Evolutionary conservation across 768 basidiomycete species (phyloP).

Genomic region (Hysterangium stoloniferum): DNA sequence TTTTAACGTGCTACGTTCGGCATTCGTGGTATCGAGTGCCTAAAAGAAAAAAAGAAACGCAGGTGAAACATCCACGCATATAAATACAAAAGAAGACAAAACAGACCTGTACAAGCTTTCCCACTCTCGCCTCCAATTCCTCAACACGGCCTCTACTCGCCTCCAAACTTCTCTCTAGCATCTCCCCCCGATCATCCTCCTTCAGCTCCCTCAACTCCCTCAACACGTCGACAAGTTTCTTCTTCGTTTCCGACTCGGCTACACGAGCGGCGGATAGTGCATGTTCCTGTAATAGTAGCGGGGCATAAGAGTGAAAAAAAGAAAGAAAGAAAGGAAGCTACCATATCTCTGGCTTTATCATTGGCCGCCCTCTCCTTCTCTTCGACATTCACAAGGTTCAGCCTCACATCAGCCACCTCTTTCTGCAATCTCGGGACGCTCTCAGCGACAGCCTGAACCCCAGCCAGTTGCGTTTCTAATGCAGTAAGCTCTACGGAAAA

Average conservation of each 20-base stretch:
- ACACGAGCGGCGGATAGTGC: conserved; percentile 61
- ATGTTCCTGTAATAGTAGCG: no score
- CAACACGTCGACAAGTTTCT: conserved; percentile 64
- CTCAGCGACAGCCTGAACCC: conserved; percentile 14
- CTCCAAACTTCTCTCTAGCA: conserved; percentile 61
- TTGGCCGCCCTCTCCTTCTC: neutral
- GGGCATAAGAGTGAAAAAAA: neutral
- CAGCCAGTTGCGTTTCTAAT: neutral
- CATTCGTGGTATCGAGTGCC: conserved; percentile 50
- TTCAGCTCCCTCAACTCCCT: conserved; percentile 41
- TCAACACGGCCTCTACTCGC: conserved; percentile 77
- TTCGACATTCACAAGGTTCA: neutral
- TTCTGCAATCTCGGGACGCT: conserved; percentile 37
- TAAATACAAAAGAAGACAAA: neutral
- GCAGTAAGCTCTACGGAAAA: neutral
- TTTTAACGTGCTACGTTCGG: conserved; percentile 52
- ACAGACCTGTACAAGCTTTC: conserved; percentile 68
- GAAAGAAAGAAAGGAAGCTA: neutral
- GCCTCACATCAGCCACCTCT: neutral
- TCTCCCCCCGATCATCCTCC: conserved; percentile 74
- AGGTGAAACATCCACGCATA: no score
- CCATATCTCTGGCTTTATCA: neutral
- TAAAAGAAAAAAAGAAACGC: no score
- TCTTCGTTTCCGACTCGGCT: conserved; percentile 41
- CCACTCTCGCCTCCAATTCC: conserved; percentile 75